phyloP scores from a whole-genome alignment of 805 yeast species.

The Yueomyces sp. region DNA sequence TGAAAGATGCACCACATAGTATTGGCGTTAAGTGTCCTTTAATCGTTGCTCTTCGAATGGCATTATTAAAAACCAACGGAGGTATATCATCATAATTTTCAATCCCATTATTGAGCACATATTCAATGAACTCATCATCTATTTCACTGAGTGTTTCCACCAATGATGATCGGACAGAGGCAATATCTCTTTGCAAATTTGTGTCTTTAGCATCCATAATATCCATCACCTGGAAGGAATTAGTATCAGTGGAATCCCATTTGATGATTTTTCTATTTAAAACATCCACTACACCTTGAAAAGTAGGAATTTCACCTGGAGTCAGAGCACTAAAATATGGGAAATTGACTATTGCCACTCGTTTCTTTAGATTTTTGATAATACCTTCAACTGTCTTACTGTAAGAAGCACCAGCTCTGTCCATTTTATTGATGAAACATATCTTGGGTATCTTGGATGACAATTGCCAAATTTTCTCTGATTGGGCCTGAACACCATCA shows the following conservation, averaged over 20 bases:
- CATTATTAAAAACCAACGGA: conserved; percentile 34
- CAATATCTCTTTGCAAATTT: conserved; percentile 34
- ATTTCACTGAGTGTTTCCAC: conserved; percentile 75
- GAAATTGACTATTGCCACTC: conserved; percentile 59
- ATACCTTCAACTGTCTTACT: conserved; percentile 81
- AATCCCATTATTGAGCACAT: conserved; percentile 58
- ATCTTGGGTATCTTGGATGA: conserved; percentile 67
- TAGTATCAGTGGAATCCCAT: conserved; percentile 29
- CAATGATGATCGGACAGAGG: conserved; percentile 53
- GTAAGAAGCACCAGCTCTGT: conserved; percentile 89
- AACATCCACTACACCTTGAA: conserved; percentile 48
- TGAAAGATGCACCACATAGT: conserved; percentile 85
- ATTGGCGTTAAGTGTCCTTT: conserved; percentile 55
- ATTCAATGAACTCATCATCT: conserved; percentile 66
- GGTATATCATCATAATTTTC: conserved; percentile 57
- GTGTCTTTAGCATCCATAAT: conserved; percentile 29
- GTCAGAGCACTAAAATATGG: conserved; percentile 48
- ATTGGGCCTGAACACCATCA: conserved; percentile 97
- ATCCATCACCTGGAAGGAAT: conserved; percentile 34
- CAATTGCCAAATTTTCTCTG: conserved; percentile 94
- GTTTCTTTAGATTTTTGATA: conserved; percentile 58
- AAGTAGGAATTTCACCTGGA: conserved; percentile 24
- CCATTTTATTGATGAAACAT: conserved; percentile 88
- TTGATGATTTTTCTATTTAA: conserved; percentile 35
- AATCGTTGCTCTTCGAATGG: conserved; percentile 55